Evolutionary conservation across 441 rosid species (phyloP).

Genomic region (Populus hybrid): DNA sequence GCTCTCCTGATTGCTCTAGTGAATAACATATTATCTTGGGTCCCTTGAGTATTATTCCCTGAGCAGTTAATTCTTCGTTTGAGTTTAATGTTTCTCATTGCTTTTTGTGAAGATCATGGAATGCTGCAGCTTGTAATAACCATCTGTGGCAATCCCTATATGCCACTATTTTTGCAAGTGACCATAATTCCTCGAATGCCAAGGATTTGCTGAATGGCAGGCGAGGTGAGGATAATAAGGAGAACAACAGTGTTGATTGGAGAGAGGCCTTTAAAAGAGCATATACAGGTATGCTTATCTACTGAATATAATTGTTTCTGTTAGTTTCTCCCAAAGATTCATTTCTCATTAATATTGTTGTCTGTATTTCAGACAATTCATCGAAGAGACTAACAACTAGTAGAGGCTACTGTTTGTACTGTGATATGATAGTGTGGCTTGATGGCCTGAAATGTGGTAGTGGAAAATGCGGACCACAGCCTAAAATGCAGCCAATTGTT

Average conservation of each 20-base stretch:
- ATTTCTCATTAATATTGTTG: neutral
- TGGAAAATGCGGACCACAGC: constrained; percentile 24
- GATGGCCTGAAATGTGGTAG: constrained; percentile 48
- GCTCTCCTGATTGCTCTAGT: neutral
- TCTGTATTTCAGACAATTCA: constrained; percentile 33
- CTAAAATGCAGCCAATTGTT: constrained; percentile 30
- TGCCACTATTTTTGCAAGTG: constrained; percentile 31
- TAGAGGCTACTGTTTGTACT: constrained; percentile 58
- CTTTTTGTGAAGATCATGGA: constrained; percentile 68
- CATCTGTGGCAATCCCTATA: constrained; percentile 57
- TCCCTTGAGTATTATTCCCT: no score
- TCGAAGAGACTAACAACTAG: constrained; percentile 43
- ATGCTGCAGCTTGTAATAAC: constrained; percentile 54
- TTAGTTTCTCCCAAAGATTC: neutral
- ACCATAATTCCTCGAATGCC: constrained; percentile 15
- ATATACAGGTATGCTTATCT: constrained; percentile 38
- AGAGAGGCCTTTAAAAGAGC: constrained; percentile 54
- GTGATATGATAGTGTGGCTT: constrained; percentile 66
- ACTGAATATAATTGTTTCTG: neutral
- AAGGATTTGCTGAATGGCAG: constrained; percentile 3
- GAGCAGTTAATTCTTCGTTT: no score
- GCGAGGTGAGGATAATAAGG: constrained; percentile 14
- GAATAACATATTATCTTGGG: neutral
- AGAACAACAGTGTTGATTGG: constrained; percentile 43
- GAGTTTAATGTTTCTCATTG: constrained; percentile 1